phyloP scores from a whole-genome alignment of 257 asterid species.

The Capsicum baccatum region DNA sequence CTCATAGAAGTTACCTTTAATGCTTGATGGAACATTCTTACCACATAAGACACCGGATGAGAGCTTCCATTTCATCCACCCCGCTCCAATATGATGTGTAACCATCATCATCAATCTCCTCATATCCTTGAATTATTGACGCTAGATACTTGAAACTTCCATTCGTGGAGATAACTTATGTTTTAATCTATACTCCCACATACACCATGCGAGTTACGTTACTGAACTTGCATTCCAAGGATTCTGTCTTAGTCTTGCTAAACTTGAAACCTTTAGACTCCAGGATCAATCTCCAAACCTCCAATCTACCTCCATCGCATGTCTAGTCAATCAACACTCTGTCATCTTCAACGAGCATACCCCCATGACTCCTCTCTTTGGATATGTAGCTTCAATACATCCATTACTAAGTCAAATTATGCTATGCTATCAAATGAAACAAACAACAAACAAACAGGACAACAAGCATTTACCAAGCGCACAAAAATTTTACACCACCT shows the following conservation, averaged over 20 bases:
- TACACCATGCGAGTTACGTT: not conserved
- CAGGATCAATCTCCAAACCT: not conserved
- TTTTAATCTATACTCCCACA: not conserved
- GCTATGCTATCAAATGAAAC: not conserved
- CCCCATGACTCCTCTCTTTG: not conserved
- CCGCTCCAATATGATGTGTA: not conserved
- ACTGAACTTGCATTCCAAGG: not conserved
- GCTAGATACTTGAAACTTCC: not conserved
- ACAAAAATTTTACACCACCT: not conserved
- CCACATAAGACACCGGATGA: not conserved
- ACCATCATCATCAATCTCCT: not conserved
- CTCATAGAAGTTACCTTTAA: not conserved
- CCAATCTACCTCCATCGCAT: not conserved
- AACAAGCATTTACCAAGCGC: constrained; percentile 8
- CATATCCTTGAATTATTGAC: not conserved
- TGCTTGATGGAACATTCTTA: not conserved
- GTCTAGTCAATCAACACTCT: not conserved
- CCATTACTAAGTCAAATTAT: not conserved
- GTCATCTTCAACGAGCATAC: not conserved
- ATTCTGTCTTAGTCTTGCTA: not conserved
- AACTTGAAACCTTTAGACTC: not conserved
- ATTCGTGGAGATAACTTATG: not conserved
- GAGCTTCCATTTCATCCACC: not conserved
- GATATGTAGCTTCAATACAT: not conserved
- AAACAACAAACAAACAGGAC: not conserved